phyloP scores from a whole-genome alignment of 768 basidiomycete genomes.

The Phylloporus sp. region DNA sequence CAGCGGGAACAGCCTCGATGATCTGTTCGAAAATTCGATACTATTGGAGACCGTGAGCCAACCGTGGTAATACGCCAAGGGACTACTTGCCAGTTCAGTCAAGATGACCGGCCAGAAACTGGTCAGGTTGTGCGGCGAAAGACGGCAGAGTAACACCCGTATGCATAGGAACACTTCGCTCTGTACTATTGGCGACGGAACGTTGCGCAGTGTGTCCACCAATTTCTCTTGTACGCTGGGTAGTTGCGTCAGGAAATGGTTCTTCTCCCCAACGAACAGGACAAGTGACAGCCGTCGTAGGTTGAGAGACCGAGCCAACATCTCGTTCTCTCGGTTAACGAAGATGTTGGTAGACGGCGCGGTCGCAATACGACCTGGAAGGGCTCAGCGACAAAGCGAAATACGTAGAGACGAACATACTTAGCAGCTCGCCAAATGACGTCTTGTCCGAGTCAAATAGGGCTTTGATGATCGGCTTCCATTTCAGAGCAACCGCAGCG shows the following conservation, averaged over 20 bases:
- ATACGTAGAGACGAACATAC: constrained; percentile 42
- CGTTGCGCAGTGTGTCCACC: constrained; percentile 83
- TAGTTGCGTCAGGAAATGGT: constrained; percentile 83
- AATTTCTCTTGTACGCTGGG: constrained; percentile 96
- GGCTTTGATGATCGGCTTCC: constrained; percentile 74
- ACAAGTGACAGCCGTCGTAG: constrained; percentile 83
- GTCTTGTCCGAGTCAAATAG: constrained; percentile 85
- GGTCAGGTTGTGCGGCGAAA: constrained; percentile 85
- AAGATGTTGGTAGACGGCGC: constrained; percentile 94
- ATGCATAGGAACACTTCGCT: constrained; percentile 95
- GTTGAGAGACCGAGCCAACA: constrained; percentile 78
- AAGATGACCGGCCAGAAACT: constrained; percentile 97
- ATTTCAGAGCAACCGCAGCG: constrained; percentile 50
- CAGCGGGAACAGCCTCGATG: constrained; percentile 62
- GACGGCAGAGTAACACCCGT: constrained; percentile 82
- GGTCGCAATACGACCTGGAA: constrained; percentile 68
- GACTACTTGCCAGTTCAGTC: constrained; percentile 72
- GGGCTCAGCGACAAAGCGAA: constrained; percentile 18
- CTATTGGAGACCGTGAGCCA: constrained; percentile 36
- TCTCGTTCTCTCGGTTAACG: constrained; percentile 92
- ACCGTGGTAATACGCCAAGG: not conserved
- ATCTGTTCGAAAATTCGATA: constrained; percentile 86
- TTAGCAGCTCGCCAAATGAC: constrained; percentile 75
- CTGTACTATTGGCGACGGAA: constrained; percentile 77
- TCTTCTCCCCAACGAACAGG: constrained; percentile 83